A percentile compares a stretch with the other conserved stretches of the same genome.
Evolutionary conservation across 2,329 filamentous ascomycete genomes (phyloP).

Genomic region (Pyricularia pennisetigena): DNA sequence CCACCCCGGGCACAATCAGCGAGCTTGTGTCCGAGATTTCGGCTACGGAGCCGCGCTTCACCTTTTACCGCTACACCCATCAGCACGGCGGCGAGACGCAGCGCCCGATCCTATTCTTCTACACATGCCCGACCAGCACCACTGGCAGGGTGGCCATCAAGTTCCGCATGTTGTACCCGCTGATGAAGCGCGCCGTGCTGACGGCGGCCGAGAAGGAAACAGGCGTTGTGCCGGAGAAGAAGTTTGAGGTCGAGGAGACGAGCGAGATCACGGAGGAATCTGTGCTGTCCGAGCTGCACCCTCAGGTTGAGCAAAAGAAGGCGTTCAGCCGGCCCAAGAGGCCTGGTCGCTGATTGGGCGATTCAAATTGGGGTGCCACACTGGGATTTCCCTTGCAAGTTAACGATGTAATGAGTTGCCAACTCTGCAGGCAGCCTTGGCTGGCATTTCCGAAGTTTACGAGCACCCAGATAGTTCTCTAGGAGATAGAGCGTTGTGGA

Average conservation of each 20-base stretch:
- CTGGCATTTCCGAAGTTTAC: not conserved
- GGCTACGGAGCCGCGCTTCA: conserved; percentile 61
- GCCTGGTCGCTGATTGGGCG: conserved; percentile 47
- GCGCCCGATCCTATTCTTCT: conserved; percentile 66
- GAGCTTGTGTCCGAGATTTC: conserved; percentile 54
- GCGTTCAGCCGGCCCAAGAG: conserved; percentile 71
- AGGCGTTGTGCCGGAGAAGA: conserved; percentile 58
- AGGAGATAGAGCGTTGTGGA: not conserved
- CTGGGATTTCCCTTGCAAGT: not conserved
- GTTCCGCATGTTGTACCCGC: conserved; percentile 75
- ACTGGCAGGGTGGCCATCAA: conserved; percentile 58
- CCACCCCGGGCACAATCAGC: conserved; percentile 41
- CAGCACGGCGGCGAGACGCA: conserved; percentile 40
- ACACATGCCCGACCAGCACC: conserved; percentile 62
- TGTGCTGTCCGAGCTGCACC: conserved; percentile 58
- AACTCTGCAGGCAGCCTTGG: not conserved
- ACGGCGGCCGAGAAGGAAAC: conserved; percentile 55
- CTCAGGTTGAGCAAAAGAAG: conserved; percentile 54
- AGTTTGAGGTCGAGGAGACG: conserved; percentile 57
- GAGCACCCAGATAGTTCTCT: not conserved
- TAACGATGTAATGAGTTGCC: not conserved
- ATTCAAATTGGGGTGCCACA: not conserved
- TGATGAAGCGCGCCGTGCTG: conserved; percentile 58
- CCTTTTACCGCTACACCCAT: conserved; percentile 62
- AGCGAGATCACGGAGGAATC: conserved; percentile 59